Evolutionary conservation across 2,329 filamentous ascomycete species (phyloP).

Genomic region (Trichoderma endophyticum): DNA sequence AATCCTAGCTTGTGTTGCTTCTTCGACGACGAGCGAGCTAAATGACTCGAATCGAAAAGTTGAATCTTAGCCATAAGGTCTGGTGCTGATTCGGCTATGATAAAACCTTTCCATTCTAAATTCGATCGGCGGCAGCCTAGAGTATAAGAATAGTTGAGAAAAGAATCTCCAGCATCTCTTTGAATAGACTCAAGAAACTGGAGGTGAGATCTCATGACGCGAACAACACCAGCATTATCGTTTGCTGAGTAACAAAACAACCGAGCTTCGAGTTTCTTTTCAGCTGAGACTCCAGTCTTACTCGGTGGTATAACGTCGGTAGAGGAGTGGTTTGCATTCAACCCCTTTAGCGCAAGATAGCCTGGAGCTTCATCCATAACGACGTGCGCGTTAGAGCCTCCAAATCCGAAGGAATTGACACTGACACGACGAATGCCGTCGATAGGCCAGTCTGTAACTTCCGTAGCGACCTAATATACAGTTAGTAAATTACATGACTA

Average conservation of each 20-base stretch:
- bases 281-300: not conserved
- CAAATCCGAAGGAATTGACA: slow-evolving; percentile 58
- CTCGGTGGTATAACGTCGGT: slow-evolving; percentile 22
- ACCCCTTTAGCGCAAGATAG: slow-evolving; percentile 36
- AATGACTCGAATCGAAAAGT: slow-evolving; percentile 19
- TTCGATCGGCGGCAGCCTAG: slow-evolving; percentile 43
- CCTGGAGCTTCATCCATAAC: slow-evolving; percentile 48
- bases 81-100: slow-evolving; percentile 34
- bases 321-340: slow-evolving; percentile 39
- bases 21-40: slow-evolving; percentile 27
- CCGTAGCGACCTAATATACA: slow-evolving; percentile 36
- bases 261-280: slow-evolving; percentile 23
- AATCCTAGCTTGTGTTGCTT: slow-evolving; percentile 37
- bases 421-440: slow-evolving; percentile 46
- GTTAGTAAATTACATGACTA: slow-evolving; percentile 8
- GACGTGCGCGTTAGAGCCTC: slow-evolving; percentile 54
- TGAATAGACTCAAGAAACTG: slow-evolving; percentile 29
- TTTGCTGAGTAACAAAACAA: slow-evolving; percentile 45
- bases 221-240: slow-evolving; percentile 39
- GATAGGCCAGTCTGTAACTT: slow-evolving; percentile 43
- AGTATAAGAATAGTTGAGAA: slow-evolving; percentile 46
- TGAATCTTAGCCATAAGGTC: slow-evolving; percentile 34
- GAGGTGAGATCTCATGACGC: slow-evolving; percentile 36
- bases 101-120: slow-evolving; percentile 42
- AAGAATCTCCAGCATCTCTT: slow-evolving; percentile 20